Percentiles rank a stretch among this genome's conserved stretches.
Conservation (phyloP, 2,329 filamentous ascomycete genomes). For the Nakataea oryzae region DNA sequence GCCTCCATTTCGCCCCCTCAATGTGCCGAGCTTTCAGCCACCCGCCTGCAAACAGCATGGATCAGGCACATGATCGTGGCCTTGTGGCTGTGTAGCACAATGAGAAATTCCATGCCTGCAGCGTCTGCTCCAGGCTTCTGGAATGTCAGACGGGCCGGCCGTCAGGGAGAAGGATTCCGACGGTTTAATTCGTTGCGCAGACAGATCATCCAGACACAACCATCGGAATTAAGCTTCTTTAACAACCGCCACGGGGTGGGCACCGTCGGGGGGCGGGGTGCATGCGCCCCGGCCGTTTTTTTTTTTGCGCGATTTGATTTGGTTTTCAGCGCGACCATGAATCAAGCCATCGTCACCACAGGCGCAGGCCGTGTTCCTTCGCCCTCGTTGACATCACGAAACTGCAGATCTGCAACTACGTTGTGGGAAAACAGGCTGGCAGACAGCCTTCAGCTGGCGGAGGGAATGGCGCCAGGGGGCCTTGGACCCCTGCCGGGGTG, state of each 20-base stretch:
- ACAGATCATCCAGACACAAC: not conserved
- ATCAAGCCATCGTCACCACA: not conserved
- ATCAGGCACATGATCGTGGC: not conserved
- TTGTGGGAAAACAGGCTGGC: not conserved
- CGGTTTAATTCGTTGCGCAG: not conserved
- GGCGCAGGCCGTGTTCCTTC: not conserved
- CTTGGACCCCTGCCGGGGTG: not conserved
- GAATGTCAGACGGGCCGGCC: not conserved
- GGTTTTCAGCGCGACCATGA: too few relatives aligned
- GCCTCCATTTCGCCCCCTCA: too few relatives aligned
- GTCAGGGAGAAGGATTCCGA: not conserved
- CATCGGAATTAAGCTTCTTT: not conserved
- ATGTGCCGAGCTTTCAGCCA: not conserved
- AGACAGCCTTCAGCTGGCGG: not conserved
- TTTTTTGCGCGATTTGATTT: too few relatives aligned
- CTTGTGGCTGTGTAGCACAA: not conserved
- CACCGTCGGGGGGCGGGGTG: not conserved
- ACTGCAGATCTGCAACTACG: not conserved
- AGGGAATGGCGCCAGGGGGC: not conserved
- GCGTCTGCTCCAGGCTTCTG: not conserved
- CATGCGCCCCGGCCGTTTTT: too few relatives aligned
- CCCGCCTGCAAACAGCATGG: not conserved
- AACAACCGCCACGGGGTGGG: too few relatives aligned
- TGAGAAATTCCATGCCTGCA: not conserved
- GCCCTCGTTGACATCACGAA: not conserved